Base-by-base conservation (phyloP, 2,329 filamentous ascomycete species). In the Fusarium siculi region DNA sequence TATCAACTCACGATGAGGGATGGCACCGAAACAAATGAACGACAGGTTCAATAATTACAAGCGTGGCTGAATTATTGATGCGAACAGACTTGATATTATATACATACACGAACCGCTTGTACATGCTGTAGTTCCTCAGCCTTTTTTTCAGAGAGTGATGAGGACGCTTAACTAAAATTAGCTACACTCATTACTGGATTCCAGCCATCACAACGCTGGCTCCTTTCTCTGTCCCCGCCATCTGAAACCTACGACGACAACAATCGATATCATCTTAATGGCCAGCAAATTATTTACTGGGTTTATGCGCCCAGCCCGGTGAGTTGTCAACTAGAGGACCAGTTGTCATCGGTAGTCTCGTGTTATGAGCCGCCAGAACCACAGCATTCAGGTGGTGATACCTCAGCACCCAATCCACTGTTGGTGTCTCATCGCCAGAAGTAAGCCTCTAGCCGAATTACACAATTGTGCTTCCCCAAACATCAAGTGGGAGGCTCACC, bases 141-240 rank as follows among this genome's bases (percentile, higher is more conserved):
- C 59, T 57, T 60, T 57, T 57, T 60, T 37, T 47, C 23, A 53
- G 18, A 44, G 40, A 28, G 36, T 49, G 12, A 50, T 23, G 32
- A 58, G 15, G 55, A 37, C 46, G 34, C 69, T 60, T 46, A 28
- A 67, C 75, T 75, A 71, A 75, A 76, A 76, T 75, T 71, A 74
- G 66, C 71, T 56, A 52, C 25, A 37, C 66, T 42, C 25, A 36
- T 61, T 53, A 36, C 40, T 62, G 46, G 44, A 53, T 39, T 50
- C 57, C 53, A 72, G 60, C 53, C 52, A 69, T 58, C 66, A 73
- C 73, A 73, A 67, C 71, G 67, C 64, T 43, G 52, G 62, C 62
- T 68, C 47, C 62, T 39, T 68, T 59, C 71, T 70, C 50, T 53
- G 40, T 52, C 39, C 60, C 42, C 36, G 36, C 42, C 58, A 43